phyloP scores from a whole-genome alignment of 1,284 basidiomycete species.

The Mycocalia duriaeana region DNA sequence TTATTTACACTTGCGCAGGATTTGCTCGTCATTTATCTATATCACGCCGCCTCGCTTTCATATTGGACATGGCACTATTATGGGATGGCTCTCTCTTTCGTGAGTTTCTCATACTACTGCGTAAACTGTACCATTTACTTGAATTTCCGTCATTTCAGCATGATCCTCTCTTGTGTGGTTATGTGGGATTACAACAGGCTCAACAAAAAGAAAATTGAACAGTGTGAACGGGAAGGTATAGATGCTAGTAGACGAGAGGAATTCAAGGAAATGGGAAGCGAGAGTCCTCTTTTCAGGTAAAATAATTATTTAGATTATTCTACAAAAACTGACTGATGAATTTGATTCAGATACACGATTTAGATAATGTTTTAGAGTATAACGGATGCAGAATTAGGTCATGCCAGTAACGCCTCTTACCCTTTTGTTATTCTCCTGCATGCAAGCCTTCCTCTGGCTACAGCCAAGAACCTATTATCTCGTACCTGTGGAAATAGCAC shows the following conservation, averaged over 20 bases:
- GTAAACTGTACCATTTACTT: neutral
- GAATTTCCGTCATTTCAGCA: constrained; percentile 18
- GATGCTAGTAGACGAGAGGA: constrained; percentile 28
- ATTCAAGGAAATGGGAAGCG: constrained; percentile 41
- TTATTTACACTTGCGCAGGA: constrained; percentile 8
- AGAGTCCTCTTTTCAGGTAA: constrained; percentile 47
- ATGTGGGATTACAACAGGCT: constrained; percentile 26
- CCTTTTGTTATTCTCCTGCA: too few species aligned
- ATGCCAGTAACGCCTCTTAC: too few species aligned
- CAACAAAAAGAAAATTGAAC: constrained; percentile 37
- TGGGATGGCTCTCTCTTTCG: constrained; percentile 42
- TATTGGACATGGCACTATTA: constrained; percentile 44
- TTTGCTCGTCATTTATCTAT: constrained; percentile 30
- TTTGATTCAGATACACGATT: too few species aligned
- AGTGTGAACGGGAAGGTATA: constrained; percentile 34
- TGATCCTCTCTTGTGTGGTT: constrained; percentile 17
- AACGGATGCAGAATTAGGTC: too few species aligned
- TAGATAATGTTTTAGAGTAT: too few species aligned
- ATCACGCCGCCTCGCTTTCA: constrained; percentile 39
- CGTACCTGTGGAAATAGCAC: too few species aligned
- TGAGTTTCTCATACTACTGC: constrained; percentile 17
- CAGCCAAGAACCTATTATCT: too few species aligned
- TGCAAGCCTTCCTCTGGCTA: too few species aligned
- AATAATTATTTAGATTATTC: too few species aligned
- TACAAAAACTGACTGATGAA: too few species aligned